Conservation (phyloP, 305 asterid species). For the Fraxinus paxiana region DNA sequence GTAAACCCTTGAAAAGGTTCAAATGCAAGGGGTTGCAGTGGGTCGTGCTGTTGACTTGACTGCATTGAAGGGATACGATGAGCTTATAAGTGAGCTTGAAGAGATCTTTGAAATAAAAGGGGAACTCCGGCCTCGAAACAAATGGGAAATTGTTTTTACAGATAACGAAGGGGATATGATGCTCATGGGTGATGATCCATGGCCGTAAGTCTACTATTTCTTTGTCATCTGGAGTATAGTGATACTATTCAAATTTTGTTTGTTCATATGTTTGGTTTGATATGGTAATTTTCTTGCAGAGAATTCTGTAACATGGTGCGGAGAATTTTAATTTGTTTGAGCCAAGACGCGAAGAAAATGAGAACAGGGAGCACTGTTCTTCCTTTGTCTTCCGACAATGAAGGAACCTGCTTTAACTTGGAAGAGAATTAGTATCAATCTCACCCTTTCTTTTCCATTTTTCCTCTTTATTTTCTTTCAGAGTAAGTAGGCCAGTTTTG, state of each 20-base stretch:
- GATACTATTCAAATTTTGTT: background rate
- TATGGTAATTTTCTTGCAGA: slow-evolving; percentile 37
- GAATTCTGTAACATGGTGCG: slow-evolving; percentile 81
- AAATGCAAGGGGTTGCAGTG: slow-evolving; percentile 97
- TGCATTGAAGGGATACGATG: slow-evolving; percentile 63
- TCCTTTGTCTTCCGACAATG: slow-evolving; percentile 38
- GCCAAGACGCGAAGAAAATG: slow-evolving; percentile 80
- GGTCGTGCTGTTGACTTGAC: slow-evolving; percentile 93
- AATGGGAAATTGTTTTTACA: slow-evolving; percentile 83
- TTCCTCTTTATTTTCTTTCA: background rate
- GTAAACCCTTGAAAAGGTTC: slow-evolving; percentile 52
- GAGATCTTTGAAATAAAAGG: slow-evolving; percentile 82
- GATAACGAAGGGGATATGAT: slow-evolving; percentile 96
- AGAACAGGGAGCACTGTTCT: slow-evolving; percentile 45
- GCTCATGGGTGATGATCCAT: slow-evolving; percentile 94
- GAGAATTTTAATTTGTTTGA: slow-evolving; percentile 64
- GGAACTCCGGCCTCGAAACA: slow-evolving; percentile 58
- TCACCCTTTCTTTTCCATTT: background rate
- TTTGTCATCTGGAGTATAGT: background rate
- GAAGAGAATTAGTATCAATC: slow-evolving; percentile 4
- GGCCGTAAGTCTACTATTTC: slow-evolving; percentile 63
- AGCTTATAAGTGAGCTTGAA: slow-evolving; percentile 75
- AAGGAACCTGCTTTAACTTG: slow-evolving; percentile 29
- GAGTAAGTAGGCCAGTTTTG: background rate
- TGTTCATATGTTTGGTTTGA: background rate